phyloP scores from a whole-genome alignment of 176 grass and related monocot genomes.

The barley (Hordeum vulgare) region DNA sequence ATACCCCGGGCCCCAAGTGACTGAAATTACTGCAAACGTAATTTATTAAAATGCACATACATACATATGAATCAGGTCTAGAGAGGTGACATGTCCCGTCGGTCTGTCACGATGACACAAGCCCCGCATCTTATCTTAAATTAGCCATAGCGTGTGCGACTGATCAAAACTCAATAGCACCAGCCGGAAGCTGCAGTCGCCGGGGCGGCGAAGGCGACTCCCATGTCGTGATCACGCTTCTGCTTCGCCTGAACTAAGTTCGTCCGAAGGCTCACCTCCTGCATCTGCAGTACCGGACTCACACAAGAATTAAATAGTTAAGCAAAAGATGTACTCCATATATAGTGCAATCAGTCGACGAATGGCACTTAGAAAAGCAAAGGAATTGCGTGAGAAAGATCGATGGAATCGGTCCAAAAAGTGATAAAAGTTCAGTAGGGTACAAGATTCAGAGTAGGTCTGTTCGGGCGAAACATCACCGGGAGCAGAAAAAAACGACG shows the following conservation, averaged over 20 bases:
- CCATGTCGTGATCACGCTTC: conserved; percentile 5
- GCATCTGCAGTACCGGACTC: conserved; percentile 35
- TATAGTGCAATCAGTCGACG: background rate
- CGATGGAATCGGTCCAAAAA: conserved; percentile 1
- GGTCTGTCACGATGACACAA: conserved; percentile 1
- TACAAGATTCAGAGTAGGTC: background rate
- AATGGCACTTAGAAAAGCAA: background rate
- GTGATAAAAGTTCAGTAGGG: background rate
- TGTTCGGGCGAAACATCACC: background rate
- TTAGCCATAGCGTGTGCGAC: background rate
- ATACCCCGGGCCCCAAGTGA: too few relatives aligned
- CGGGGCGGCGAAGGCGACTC: background rate
- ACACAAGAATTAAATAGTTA: background rate
- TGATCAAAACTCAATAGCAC: conserved; percentile 28
- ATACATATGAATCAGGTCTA: background rate
- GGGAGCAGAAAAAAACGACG: conserved; percentile 4
- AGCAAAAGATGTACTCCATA: background rate
- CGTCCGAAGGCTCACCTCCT: conserved; percentile 68
- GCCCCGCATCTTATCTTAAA: background rate
- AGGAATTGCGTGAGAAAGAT: background rate
- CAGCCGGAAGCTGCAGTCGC: conserved; percentile 13
- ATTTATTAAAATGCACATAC: background rate
- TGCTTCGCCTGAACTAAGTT: conserved; percentile 62
- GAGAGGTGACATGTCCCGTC: background rate
- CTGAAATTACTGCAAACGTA: background rate